These are phyloP conservation scores for Mallotus repandus DNA, from an alignment of 441 rosid genomes.

Conservation along the genomic window DNA sequence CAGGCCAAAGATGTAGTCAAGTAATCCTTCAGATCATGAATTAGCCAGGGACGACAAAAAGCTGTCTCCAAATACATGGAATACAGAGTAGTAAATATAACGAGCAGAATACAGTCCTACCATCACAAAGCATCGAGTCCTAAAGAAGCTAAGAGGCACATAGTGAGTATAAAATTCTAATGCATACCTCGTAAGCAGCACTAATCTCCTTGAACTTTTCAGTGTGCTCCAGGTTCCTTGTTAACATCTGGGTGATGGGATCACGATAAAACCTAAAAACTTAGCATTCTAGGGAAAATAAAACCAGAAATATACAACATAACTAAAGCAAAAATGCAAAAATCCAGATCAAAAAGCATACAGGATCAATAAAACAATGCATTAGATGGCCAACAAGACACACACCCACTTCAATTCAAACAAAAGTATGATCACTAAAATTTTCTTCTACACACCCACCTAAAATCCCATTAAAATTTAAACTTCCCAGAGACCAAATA, in stretches of 20 bases:
- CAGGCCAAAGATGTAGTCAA: too few species aligned
- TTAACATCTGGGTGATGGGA: slow-evolving; percentile 88
- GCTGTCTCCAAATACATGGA: too few species aligned
- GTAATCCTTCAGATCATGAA: too few species aligned
- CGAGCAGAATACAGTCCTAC: too few species aligned
- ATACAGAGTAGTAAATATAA: too few species aligned
- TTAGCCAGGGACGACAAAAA: too few species aligned
- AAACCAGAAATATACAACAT: background rate
- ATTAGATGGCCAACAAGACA: background rate
- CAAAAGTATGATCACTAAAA: background rate
- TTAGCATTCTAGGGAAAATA: slow-evolving; percentile 17
- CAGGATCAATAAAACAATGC: background rate
- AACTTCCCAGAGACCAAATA: slow-evolving; percentile 2
- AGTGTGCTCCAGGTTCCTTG: slow-evolving; percentile 97
- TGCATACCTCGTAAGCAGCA: slow-evolving; percentile 93
- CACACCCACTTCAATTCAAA: background rate
- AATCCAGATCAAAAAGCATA: background rate
- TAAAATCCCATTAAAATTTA: background rate
- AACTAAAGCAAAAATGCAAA: too few species aligned
- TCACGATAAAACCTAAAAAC: slow-evolving; percentile 15
- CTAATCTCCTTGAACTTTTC: slow-evolving; percentile 97
- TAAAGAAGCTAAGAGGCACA: too few species aligned
- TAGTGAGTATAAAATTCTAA: slow-evolving; percentile 17
- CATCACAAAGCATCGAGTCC: too few species aligned
- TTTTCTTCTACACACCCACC: background rate